Base-by-base conservation (phyloP, 2,329 filamentous ascomycete species). In the Triangularia verruculosa region DNA sequence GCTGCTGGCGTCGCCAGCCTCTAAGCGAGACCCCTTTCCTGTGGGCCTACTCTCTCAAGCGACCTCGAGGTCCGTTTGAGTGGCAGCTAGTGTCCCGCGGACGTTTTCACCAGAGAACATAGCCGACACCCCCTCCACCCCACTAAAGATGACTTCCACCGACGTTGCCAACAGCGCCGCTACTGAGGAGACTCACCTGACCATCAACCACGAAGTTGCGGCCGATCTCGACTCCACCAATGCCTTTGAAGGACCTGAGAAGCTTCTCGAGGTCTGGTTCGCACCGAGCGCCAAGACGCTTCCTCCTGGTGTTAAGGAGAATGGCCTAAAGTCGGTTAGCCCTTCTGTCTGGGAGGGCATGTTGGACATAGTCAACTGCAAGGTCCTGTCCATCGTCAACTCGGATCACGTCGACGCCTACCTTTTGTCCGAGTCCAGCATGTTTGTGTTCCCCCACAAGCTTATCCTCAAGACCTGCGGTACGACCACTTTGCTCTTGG, bases 361-460 rank as follows among this genome's bases (percentile, higher is more conserved):
- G 95, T 86, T 99, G 64, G 95, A 99, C 75, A 85, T 97, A 74
- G 95, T 99, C 79, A 96, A 97, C 77, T 99, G 95, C 88, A 95
- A 99, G 81, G 93, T 99, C 61, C 83, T 99, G 62, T 99, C 95
- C 3, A 90, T 97, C 67, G 86, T 99, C 68, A 89, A 94, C 75
- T 97, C 94, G 24, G 93, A 97, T 68, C 89, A 94, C 74, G 90
- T 98, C 71, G 95, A 99, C 74, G 94, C 95, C 69, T 99, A 99
- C 75, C 87, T 99, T 6, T 84, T 99, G 62, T 99, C 95, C 67
- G 95, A 99, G 80, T 98, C 95, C 47, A 98, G 95, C 90, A 97
- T 99, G 93, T 99, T 99, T 76, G 92, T 99, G 71, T 99, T 97
- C 78, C 93, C 93, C n/a, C 95, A 99, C 86, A 99, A 99, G 83